A percentile compares a stretch with the other conserved stretches of the same genome.
These are phyloP conservation scores for Fraxinus cuspidata DNA, from an alignment of 257 asterid species.

Conservation along the genomic window DNA sequence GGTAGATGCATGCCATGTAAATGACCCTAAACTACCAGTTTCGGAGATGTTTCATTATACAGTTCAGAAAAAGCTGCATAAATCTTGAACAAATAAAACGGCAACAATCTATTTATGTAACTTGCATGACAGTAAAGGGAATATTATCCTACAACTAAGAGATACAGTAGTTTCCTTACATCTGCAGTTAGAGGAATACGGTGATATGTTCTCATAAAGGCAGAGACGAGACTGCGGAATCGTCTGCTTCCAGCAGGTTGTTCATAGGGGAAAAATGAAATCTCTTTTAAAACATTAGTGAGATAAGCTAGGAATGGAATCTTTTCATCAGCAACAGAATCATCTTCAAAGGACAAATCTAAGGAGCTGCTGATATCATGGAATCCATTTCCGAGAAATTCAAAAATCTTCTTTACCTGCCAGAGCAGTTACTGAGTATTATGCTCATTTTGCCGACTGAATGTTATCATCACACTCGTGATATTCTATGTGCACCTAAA, in stretches of 20 bases:
- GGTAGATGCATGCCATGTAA: background rate
- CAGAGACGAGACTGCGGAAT: conserved; percentile 78
- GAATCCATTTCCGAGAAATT: conserved; percentile 87
- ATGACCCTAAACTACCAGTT: background rate
- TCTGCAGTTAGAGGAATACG: conserved; percentile 86
- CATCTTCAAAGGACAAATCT: conserved; percentile 93
- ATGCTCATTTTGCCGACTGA: conserved; percentile 20
- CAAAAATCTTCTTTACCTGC: conserved; percentile 89
- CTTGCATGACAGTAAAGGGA: conserved; percentile 6
- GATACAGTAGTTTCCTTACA: conserved; percentile 51
- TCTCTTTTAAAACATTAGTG: conserved; percentile 77
- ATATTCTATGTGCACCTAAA: conserved; percentile 4
- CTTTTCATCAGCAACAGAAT: conserved; percentile 98
- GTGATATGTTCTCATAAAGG: conserved; percentile 92
- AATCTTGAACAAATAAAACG: conserved; percentile 2
- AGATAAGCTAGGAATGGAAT: conserved; percentile 96
- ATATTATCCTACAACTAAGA: conserved; percentile 13
- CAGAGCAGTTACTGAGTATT: conserved; percentile 39
- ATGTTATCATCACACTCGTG: conserved; percentile 6
- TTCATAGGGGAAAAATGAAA: conserved; percentile 79
- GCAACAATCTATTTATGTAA: background rate
- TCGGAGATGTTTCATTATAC: conserved; percentile 1
- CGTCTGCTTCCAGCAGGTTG: conserved; percentile 96
- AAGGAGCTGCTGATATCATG: conserved; percentile 86
- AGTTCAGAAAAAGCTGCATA: background rate